Evolutionary conservation across 1,284 basidiomycete genomes (phyloP), one percentile per base, ranked within the genome.

Genomic region (Earliella scabrosa): DNA sequence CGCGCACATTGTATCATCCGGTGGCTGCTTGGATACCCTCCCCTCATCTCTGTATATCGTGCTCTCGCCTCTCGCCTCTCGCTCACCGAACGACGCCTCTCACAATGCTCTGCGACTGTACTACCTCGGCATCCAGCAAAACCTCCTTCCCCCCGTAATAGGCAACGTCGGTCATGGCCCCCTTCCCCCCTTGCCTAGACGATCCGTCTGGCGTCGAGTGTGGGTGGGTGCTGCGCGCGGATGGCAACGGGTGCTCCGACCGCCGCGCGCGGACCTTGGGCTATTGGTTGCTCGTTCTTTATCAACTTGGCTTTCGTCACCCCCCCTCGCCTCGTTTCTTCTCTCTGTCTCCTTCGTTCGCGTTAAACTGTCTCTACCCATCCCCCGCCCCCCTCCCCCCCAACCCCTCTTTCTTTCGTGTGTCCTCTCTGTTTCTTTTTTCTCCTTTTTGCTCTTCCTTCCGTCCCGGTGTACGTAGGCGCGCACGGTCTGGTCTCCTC

Each of bases 261-360:
- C 29, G 56, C 41, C 51, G 59, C 54, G 56, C 63, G 65, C 67
- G 68, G 70, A 67, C 65, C 61, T 77, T 83, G 82, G 82, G 83
- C 80, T 84, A 78, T 83, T 85, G 79, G 82, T 84, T 83, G 82
- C 77, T 71, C 69, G 71, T 69, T 79, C 73, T 76, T 79, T 78
- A 77, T 79, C 72, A 71, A 73, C 72, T 78, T 64, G 63, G 53
- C 58, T 48, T 67, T 65, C 60, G 50, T 54, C 58, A 39, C 40
- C 29, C 45, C 50, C 52, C 59, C 43, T 58, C 36, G 49, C 58
- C 40, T 52, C 52, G 40, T 52, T 52, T 46, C 35, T 48, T 43
- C 20, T 24, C 50, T 24, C 46, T 31, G 13, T 43, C 45, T 35
- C 45, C 27, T 49, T 41, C 43, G 36, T 20, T 29, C 24, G 16